These are phyloP conservation scores for Entomortierella parvispora DNA, from an alignment of 192 early-diverging fungal genomes.

Conservation along the genomic window DNA sequence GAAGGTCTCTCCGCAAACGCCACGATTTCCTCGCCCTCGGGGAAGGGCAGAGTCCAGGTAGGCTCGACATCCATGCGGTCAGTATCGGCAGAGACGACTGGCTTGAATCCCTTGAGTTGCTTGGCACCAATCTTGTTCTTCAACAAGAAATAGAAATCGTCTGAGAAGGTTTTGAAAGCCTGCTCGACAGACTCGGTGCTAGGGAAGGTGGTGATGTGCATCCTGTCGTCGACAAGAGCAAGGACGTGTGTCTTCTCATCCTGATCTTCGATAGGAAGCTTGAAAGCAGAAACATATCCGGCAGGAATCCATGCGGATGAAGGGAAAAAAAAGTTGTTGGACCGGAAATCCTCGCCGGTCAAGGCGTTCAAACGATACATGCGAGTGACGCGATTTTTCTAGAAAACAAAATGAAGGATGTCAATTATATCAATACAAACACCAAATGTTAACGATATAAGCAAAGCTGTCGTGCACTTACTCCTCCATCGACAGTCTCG, in stretches of 20 bases:
- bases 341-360: conserved; percentile 66
- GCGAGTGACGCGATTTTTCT: conserved; percentile 38
- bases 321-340: conserved; percentile 53
- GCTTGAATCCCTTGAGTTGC: conserved; percentile 64
- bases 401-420: not conserved
- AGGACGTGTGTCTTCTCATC: conserved; percentile 68
- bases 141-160: conserved; percentile 76
- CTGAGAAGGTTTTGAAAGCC: conserved; percentile 64
- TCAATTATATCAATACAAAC: too few species aligned
- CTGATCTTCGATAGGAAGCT: conserved; percentile 71
- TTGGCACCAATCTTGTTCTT: conserved; percentile 59
- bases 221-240: conserved; percentile 59
- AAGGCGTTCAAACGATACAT: conserved; percentile 72
- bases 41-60: conserved; percentile 67
- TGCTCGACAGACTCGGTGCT: conserved; percentile 59
- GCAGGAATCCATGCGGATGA: conserved; percentile 49
- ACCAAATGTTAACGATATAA: too few species aligned
- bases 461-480: conserved; percentile 25
- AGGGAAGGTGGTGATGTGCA: conserved; percentile 64
- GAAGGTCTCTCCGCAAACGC: conserved; percentile 55
- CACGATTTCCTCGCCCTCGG: conserved; percentile 60
- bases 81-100: conserved; percentile 57
- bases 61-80: conserved; percentile 56
- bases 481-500: conserved; percentile 43
- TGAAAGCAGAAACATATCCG: conserved; percentile 58